Evolutionary conservation across 352 stramenopile species (phyloP), one percentile per base, ranked within the genome.

Genomic region (Phytophthora brassicae): DNA sequence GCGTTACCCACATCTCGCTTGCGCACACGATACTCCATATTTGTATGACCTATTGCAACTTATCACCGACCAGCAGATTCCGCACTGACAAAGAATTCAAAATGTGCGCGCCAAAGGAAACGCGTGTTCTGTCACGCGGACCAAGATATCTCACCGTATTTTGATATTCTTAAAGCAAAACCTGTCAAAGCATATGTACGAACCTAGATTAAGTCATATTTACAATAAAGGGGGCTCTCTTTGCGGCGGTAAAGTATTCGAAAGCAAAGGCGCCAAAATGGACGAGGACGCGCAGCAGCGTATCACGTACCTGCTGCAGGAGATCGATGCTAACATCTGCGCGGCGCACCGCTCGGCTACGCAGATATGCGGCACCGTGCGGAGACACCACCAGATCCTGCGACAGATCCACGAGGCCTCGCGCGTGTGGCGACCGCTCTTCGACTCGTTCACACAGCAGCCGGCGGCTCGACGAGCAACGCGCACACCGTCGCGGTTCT

Each of bases 271-370:
- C 64, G 64, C 58, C 38, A 73, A 77, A 70, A 89, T 87, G 81
- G 80, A 91, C 36, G 84, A 93, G 58, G 78, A 86, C 50, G 61
- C 72, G 20, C 78, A 93, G 68, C 84, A 93, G 68, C 81, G 82
- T 19, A 84, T 93, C 68, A 93, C 84, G 62, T 91, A 88, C 72
- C 59, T 93, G 57, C 70, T 93, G 57, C 80, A 91, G 70, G 84
- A 93, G 75, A 91, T 93, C 70, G 84, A 93, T 51, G 78, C 79
- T 49, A 91, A 91, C 66, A 86, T 93, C 58, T 90, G 76, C 54
- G 81, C 84, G 29, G 81, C 84, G 35, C 84, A 92, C 36, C 79
- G 80, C 28, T 89, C 81, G 51, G 84, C 84, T 26, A 91, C 84
- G 51, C 77, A 91, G 61, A 91, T 92, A 53, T 89, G 72, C 60